These are phyloP conservation scores for Pichiaceae sp. DNA, from an alignment of 1,139 yeast species.

Conservation along the genomic window DNA sequence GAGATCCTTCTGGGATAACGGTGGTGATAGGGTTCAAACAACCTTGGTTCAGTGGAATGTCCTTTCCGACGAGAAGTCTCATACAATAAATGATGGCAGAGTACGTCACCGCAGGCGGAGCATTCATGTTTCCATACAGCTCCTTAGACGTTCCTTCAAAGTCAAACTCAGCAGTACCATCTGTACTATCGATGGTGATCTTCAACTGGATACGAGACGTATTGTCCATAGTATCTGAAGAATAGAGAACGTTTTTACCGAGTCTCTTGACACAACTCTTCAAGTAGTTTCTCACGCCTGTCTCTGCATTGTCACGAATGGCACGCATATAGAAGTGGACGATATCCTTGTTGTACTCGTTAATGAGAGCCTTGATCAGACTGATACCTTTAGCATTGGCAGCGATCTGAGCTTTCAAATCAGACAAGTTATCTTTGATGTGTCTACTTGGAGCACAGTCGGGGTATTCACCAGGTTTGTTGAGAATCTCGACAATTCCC, in stretches of 20 bases:
- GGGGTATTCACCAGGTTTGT: constrained; percentile 43
- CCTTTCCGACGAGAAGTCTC: constrained; percentile 35
- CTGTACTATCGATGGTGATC: constrained; percentile 29
- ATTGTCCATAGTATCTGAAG: constrained; percentile 53
- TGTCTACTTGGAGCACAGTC: constrained; percentile 59
- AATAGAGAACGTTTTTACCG: constrained; percentile 29
- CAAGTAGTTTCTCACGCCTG: constrained; percentile 35
- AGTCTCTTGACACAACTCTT: constrained; percentile 22
- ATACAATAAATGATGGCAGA: constrained; percentile 36
- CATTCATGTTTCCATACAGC: constrained; percentile 34
- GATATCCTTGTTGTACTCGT: constrained; percentile 40
- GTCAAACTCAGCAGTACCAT: constrained; percentile 40
- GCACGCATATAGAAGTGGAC: constrained; percentile 55
- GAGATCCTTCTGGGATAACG: constrained; percentile 30
- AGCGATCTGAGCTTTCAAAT: constrained; percentile 59
- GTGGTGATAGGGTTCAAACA: constrained; percentile 34
- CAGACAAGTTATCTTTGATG: constrained; percentile 51
- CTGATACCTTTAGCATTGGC: constrained; percentile 58
- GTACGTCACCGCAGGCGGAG: constrained; percentile 35
- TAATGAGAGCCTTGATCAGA: constrained; percentile 38
- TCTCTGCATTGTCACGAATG: constrained; percentile 53
- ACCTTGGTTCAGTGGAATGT: constrained; percentile 39
- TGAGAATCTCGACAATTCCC: constrained; percentile 32
- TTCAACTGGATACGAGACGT: constrained; percentile 44
- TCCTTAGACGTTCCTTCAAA: constrained; percentile 43